Evolutionary conservation across 1,284 basidiomycete species (phyloP), one percentile per base, ranked within the genome.

Genomic region (Tilletia caries): DNA sequence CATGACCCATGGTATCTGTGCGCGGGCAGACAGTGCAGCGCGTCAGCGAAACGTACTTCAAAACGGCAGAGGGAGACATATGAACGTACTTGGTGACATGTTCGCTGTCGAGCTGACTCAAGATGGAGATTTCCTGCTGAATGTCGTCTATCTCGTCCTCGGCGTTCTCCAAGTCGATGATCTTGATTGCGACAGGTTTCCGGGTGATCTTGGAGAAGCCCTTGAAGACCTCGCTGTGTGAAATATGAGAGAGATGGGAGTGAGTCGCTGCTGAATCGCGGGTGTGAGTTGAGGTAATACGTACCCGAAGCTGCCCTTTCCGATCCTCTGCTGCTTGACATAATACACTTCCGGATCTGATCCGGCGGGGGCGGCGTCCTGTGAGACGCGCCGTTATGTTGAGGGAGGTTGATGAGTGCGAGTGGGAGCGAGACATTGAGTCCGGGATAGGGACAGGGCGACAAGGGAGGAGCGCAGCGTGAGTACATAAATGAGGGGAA

Each of bases 131-230:
- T 85, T 99, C 96, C 84, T 96, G 93, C 80, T 98, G 95, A 71
- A 99, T 98, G 85, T 98, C 95, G 84, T 97, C 95, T 83, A 98
- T 97, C 86, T 99, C 96, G 82, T 99, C 96, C 84, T 98, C 95
- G 66, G 95, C 95, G 80, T 92, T 93, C 85, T 99, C 95, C 44
- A 99, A 88, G 86, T 98, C 94, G 83, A 98, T 98, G 76, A 98
- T 95, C 89, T 98, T 97, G 86, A 97, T 96, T 15, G 81, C 82
- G 10, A 83, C 82, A 23, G 74, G 75, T 37, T 72, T 64, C n/a
- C 79, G 60, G 1, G 76, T 78, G 46, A 73, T 65, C 37, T 76
- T 78, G 43, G 78, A 77, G 54, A 77, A 75, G 25, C 77, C 80
- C 32, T 80, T 80, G 72, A 78, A 82, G 29, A 82, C 81, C 70